Conservation (phyloP, 2,329 filamentous ascomycete genomes). For the Penicillium sp. region DNA sequence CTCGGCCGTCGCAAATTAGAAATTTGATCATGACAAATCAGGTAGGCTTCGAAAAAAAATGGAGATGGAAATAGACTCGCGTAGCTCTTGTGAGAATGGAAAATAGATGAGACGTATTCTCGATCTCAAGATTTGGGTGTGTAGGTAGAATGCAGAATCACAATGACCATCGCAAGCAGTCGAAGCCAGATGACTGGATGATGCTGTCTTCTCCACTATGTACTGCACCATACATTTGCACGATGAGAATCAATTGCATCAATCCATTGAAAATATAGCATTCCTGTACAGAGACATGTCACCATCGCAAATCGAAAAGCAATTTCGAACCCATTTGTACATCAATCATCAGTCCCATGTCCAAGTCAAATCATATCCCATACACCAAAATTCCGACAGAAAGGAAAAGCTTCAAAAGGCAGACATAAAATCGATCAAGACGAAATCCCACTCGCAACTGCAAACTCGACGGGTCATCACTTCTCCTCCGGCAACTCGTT, state of each 20-base stretch:
- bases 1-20: neutral
- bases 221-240: neutral
- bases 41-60: neutral
- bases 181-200: neutral
- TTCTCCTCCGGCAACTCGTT: conserved; percentile 34
- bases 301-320: neutral
- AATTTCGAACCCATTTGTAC: neutral
- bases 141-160: neutral
- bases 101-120: neutral
- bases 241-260: neutral
- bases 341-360: conserved; percentile 4
- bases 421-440: neutral
- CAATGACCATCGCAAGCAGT: neutral
- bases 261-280: neutral
- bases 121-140: neutral
- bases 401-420: neutral
- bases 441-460: neutral
- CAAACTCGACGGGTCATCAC: conserved; percentile 11
- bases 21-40: too few relatives aligned
- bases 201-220: neutral
- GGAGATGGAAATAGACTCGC: neutral
- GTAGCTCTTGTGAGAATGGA: neutral
- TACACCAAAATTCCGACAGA: neutral
- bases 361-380: neutral
- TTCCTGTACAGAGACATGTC: neutral